A percentile compares a stretch with the other conserved stretches of the same genome.
Conservation (phyloP, 805 yeast species). For the Lipomyces lipofer region DNA sequence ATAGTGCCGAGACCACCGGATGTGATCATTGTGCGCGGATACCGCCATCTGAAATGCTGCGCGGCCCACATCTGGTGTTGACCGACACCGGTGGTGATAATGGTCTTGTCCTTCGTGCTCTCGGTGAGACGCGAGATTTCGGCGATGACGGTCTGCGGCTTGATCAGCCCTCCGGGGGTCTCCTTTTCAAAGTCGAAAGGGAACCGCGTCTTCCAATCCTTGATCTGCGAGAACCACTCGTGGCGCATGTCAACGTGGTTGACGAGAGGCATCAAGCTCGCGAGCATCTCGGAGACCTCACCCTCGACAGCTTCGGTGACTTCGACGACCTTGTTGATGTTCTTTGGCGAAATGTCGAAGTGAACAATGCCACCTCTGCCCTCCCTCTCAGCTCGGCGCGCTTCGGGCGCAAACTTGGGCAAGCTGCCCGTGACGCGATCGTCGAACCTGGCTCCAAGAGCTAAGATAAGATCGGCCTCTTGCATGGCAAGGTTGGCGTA, state of each 20-base stretch:
- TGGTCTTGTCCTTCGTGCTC: conserved; percentile 65
- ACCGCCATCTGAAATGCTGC: conserved; percentile 91
- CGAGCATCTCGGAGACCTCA: conserved; percentile 81
- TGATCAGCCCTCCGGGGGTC: conserved; percentile 57
- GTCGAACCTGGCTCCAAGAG: conserved; percentile 96
- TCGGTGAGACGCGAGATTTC: conserved; percentile 75
- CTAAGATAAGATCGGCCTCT: conserved; percentile 87
- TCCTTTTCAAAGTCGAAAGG: conserved; percentile 80
- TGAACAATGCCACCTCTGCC: conserved; percentile 94
- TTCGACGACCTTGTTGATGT: conserved; percentile 90
- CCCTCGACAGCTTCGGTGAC: conserved; percentile 98
- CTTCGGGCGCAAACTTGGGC: conserved; percentile 88
- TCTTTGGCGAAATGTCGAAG: conserved; percentile 94
- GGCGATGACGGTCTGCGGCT: conserved; percentile 87
- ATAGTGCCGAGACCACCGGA: conserved; percentile 98
- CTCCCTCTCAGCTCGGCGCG: conserved; percentile 83
- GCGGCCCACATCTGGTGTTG: conserved; percentile 99
- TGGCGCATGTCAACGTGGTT: conserved; percentile 62
- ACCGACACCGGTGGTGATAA: conserved; percentile 97
- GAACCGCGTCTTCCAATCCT: conserved; percentile 80
- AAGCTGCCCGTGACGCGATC: conserved; percentile 94
- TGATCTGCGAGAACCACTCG: conserved; percentile 75
- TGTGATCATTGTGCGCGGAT: conserved; percentile 92
- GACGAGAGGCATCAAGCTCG: conserved; percentile 69
- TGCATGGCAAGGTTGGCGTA: conserved; percentile 95